Evolutionary conservation across 1,139 yeast genomes (phyloP), one percentile per base, ranked within the genome.

Genomic region (Candida sp.): DNA sequence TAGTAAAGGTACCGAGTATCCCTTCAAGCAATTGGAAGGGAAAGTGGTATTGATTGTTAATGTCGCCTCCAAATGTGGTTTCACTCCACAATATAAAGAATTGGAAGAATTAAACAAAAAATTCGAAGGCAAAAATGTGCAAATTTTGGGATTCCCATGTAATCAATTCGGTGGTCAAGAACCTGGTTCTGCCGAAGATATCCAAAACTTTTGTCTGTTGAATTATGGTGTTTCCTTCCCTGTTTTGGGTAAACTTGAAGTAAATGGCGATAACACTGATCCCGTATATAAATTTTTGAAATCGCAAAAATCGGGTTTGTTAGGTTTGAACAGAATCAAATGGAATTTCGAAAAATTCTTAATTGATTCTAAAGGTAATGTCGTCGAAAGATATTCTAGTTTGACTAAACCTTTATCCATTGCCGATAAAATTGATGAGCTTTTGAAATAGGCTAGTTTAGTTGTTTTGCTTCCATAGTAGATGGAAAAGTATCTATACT

Each of bases 21-120:
- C 86, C 37, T 86, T 93, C 61, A 58, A 68, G 35, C 75, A 85
- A 52, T 71, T 90, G 49, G 79, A 88, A 64, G 97, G 97, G 37
- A 89, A 93, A 64, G 97, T 88, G 40, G 97, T 93, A 21, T 67
- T 93, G 41, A 78, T 93, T 53, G 96, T 93, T 53, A 93, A 93
- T 64, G 98, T 97, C 35, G 93, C 97, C 52, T 88, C 91, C 62
- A 91, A 88, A 71, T 88, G 93, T 47, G 87, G 88, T 55, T 85
- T 88, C 56, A 86, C 89, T 48, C 97, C 95, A 60, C 95, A 91
- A 70, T 74, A 75, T 57, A 66, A 66, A 57, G 97, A 84, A 49
- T 77, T 93, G 47, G 97, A 93, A 70, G 85, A 77, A 52, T 71
- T 93, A 50, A 84, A 91, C 76, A 75, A 87, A 58, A 83, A 87